Base-by-base conservation (phyloP, 2,329 filamentous ascomycete species). In the Pyrenophora seminiperda region DNA sequence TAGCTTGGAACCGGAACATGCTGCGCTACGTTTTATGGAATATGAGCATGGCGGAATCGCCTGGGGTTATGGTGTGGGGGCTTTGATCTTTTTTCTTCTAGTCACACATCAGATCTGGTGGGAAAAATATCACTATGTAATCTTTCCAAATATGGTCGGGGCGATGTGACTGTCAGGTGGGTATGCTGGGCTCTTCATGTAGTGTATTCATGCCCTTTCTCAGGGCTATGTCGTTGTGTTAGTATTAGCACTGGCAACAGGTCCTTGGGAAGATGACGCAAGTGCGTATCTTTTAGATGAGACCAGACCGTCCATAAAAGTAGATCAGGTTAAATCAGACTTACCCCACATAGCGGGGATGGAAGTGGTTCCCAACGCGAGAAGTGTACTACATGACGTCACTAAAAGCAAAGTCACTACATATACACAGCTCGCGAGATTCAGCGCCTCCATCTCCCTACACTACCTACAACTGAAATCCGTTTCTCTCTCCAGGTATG, bases 31-130 rank as follows among this genome's bases (percentile, higher is more conserved):
- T 47, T 63, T 42, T 37, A 56, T 33, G 54, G 54, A 49, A 51
- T 59, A 60, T 49, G 50, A 50, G 55, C 60, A 59, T 62, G 54
- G 52, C 60, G 54, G 52, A 45, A 59, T 62, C 32, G 58, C 46
- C 45, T 45, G 48, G 50, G 52, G 50, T 59, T 50, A 54, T 34
- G 45, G 54, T 56, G 53, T 59, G 42, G 41, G 29, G 41, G 29
- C 38, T 37, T 53, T 24, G 49, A 49, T 52, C 48, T 49, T 46
- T 50, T 4, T 46, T 51, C 48, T 56, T 50, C 53, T 61, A 61
- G 53, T 58, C 47, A 33, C 46, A 47, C 52, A 53, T 48, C 41
- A 53, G 48, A 50, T 53, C 52, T 62, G 60, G 54, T 59, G 42
- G 47, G 58, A 32, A 46, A 46, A 65, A 65, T 63, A 47, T 46